These are phyloP conservation scores for Amaranthus palmeri DNA, from an alignment of 148 eudicot genomes.

Conservation along the genomic window DNA sequence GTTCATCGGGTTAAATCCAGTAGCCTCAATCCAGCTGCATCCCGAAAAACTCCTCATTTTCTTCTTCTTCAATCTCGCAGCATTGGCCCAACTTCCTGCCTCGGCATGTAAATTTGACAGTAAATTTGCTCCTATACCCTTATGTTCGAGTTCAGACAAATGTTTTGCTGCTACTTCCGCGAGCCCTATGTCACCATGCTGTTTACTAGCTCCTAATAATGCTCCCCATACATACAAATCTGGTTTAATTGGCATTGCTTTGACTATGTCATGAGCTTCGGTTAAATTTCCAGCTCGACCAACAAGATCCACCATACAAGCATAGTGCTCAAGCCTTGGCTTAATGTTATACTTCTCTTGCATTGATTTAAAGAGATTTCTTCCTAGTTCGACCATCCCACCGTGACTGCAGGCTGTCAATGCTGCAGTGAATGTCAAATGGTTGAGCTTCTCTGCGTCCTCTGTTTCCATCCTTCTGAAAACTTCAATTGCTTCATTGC, in stretches of 20 bases:
- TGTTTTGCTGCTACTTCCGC: constrained; percentile 64
- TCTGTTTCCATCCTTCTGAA: constrained; percentile 47
- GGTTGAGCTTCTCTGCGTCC: constrained; percentile 45
- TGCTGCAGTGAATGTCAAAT: constrained; percentile 78
- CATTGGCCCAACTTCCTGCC: constrained; percentile 53
- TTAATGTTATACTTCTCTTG: constrained; percentile 42
- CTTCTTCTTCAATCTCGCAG: constrained; percentile 51
- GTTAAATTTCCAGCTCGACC: constrained; percentile 63
- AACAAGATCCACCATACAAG: constrained; percentile 71
- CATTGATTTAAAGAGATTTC: constrained; percentile 47
- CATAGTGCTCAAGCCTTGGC: constrained; percentile 80
- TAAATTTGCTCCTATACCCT: constrained; percentile 60
- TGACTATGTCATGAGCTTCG: constrained; percentile 56
- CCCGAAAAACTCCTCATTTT: constrained; percentile 43
- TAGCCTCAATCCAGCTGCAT: constrained; percentile 64
- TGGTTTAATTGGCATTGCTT: constrained; percentile 53
- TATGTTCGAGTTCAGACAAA: constrained; percentile 62
- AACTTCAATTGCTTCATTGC: constrained; percentile 57
- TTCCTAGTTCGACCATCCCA: constrained; percentile 60
- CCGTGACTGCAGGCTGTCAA: constrained; percentile 73
- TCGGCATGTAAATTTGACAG: constrained; percentile 61
- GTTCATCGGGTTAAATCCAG: constrained; percentile 1
- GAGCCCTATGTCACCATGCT: constrained; percentile 50
- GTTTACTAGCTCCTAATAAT: constrained; percentile 66
- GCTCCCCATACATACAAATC: constrained; percentile 84